These are phyloP conservation scores for Hortiboletus campestris DNA, from an alignment of 768 basidiomycete species.

Conservation along the genomic window DNA sequence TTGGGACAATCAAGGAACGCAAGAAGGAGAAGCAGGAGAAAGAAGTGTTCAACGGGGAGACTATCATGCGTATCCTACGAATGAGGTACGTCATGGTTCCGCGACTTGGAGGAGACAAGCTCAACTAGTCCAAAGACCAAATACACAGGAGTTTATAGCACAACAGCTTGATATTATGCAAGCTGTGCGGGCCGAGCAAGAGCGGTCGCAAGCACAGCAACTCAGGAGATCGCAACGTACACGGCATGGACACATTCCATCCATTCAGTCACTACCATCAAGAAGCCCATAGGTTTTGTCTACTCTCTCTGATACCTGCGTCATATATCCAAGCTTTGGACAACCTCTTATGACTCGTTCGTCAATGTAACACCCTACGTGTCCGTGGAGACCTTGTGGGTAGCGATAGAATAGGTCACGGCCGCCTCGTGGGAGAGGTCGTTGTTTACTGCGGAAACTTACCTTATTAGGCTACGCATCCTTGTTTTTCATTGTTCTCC, in stretches of 20 bases:
- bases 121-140: conserved; percentile 46
- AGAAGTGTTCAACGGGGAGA: conserved; percentile 76
- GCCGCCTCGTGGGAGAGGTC: background rate
- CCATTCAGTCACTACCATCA: conserved; percentile 32
- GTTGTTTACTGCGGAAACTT: conserved; percentile 12
- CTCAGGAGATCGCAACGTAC: conserved; percentile 59
- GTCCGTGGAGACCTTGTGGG: conserved; percentile 10
- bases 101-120: background rate
- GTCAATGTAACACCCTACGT: conserved; percentile 1
- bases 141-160: conserved; percentile 82
- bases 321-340: conserved; percentile 25
- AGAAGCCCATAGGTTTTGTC: conserved; percentile 10
- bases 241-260: conserved; percentile 29
- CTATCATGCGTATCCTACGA: conserved; percentile 89
- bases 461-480: conserved; percentile 11
- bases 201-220: conserved; percentile 61
- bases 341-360: background rate
- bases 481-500: conserved; percentile 24
- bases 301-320: conserved; percentile 21
- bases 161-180: conserved; percentile 83
- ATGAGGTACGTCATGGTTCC: conserved; percentile 69
- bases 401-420: background rate
- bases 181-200: conserved; percentile 81
- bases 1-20: conserved; percentile 92
- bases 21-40: conserved; percentile 86